Base-by-base conservation (phyloP, 805 yeast genomes). In the Metahyphopichia silvanorum region DNA sequence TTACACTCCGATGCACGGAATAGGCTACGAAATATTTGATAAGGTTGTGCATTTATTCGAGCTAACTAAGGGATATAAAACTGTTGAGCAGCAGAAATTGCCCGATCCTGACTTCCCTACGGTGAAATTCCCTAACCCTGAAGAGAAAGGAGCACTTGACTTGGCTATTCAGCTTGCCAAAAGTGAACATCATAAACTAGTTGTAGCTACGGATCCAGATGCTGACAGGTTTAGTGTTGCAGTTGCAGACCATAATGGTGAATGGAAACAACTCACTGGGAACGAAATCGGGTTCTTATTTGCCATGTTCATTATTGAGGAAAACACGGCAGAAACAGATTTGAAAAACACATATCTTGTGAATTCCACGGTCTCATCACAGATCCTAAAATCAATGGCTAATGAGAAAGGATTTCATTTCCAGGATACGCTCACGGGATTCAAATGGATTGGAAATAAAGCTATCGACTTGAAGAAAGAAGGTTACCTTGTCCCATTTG, bases 1-100 rank as follows among this genome's bases (percentile, higher is more conserved):
- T 1, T 91, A 91, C 51, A 91, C 98, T 0, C 95, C 98, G 15
- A 79, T 91, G 82, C 98, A 91, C 55, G 98, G 98, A 7, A 95
- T 91, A 6, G 98, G 98, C 0, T 61, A 68, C 16, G 80, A 78
- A 27, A 73, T 79, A 16, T 79, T 83, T 25, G 49, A 53, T 4
- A 51, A 62, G 26, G 61, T 77, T 0, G 49, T 71, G 20, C 40
- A 52, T 6, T 44, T 61, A 8, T 50, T 75, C 14, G 71, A 63
- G 1, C 51, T 63, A 3, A 49, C 47, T 20, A 52, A 53, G 26
- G 59, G 51, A 40, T 21, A 27, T 2, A 33, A 28, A 16, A 16
- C 61, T n/a, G 95, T 86, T 1, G 42, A 54, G 1, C 76, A 77
- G 42, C 98, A 91, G 55, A 66, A 69, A 4, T 14, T 41, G 1